A percentile compares a stretch with the other conserved stretches of the same genome.
Evolutionary conservation across 768 basidiomycete species (phyloP).

Genomic region (Mycena floridula): DNA sequence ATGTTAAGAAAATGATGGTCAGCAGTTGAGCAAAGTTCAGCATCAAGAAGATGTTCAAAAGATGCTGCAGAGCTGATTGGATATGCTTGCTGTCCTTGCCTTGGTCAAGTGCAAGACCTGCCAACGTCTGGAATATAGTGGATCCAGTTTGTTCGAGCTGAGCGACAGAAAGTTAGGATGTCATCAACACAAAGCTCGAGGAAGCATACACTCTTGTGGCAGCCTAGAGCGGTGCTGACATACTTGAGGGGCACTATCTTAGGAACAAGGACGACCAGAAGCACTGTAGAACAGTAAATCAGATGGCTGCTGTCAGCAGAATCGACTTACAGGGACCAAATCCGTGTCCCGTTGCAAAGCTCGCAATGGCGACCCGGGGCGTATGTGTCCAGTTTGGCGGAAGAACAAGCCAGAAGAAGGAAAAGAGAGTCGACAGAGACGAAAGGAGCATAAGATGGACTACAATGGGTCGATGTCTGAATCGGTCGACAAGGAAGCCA

Average conservation of each 20-base stretch:
- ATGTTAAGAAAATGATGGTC: conserved; percentile 42
- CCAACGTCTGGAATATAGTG: conserved; percentile 64
- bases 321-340: conserved; percentile 59
- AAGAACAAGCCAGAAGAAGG: conserved; percentile 62
- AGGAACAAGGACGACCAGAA: conserved; percentile 71
- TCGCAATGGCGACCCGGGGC: conserved; percentile 54
- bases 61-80: conserved; percentile 38
- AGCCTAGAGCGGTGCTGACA: conserved; percentile 72
- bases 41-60: conserved; percentile 51
- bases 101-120: conserved; percentile 63
- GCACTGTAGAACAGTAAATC: conserved; percentile 33
- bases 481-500: conserved; percentile 59
- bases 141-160: conserved; percentile 74
- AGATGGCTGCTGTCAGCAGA: not conserved
- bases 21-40: conserved; percentile 53
- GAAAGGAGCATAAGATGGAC: conserved; percentile 53
- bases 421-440: conserved; percentile 50
- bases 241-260: conserved; percentile 65
- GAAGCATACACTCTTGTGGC: conserved; percentile 65
- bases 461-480: conserved; percentile 51
- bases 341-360: conserved; percentile 66
- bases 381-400: conserved; percentile 52
- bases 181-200: not conserved
- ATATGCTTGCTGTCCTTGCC: conserved; percentile 12
- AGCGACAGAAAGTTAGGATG: conserved; percentile 1